These are phyloP conservation scores for Penicillium canescens DNA, from an alignment of 495 filamentous ascomycete genomes.

Conservation along the genomic window DNA sequence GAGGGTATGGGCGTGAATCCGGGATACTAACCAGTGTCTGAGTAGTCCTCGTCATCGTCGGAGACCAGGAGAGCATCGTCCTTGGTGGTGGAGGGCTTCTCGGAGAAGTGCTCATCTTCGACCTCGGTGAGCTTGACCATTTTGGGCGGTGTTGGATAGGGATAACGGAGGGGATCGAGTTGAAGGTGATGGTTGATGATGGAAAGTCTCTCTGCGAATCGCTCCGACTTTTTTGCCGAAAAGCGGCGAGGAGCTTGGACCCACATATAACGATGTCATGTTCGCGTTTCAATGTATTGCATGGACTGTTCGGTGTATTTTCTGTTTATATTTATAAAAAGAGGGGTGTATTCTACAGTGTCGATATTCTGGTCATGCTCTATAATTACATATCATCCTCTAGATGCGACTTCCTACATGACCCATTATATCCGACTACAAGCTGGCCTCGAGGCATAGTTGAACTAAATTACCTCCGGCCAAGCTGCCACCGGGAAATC, in stretches of 20 bases:
- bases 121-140: conserved; percentile 98
- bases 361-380: conserved; percentile 16
- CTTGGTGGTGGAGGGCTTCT: conserved; percentile 65
- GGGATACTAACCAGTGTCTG: conserved; percentile 72
- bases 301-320: too few species aligned
- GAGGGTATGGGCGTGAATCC: conserved; percentile 4
- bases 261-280: conserved; percentile 20
- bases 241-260: conserved; percentile 44
- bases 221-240: conserved; percentile 50
- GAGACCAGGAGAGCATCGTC: conserved; percentile 50
- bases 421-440: conserved; percentile 1
- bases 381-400: conserved; percentile 25
- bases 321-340: background rate
- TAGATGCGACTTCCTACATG: conserved; percentile 8
- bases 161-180: conserved; percentile 16
- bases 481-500: conserved; percentile 81
- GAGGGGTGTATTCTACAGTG: conserved; percentile 26
- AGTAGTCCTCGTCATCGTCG: conserved; percentile 87
- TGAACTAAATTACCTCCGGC: conserved; percentile 53
- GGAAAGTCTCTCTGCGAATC: conserved; percentile 29
- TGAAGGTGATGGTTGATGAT: conserved; percentile 27
- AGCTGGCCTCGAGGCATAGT: background rate
- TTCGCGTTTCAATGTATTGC: background rate
- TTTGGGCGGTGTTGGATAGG: conserved; percentile 39
- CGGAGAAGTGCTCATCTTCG: conserved; percentile 87